phyloP scores from a whole-genome alignment of 1,284 basidiomycete genomes.

The Cystobasidium slooffiae region DNA sequence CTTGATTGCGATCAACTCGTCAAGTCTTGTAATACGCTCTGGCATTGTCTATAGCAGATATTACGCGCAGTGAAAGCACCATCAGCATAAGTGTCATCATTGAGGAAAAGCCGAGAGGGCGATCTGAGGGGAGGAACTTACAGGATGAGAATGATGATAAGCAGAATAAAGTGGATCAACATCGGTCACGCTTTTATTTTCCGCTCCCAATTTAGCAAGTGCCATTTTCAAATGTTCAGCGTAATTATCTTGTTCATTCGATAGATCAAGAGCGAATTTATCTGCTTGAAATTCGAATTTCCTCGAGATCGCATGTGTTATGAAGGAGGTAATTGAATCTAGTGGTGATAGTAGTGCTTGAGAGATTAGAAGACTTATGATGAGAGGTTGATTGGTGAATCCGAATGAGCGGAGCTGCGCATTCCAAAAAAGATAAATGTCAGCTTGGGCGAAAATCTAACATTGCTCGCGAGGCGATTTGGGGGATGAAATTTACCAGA shows the following conservation, averaged over 20 bases:
- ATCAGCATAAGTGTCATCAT: not conserved
- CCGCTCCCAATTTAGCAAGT: conserved; percentile 79
- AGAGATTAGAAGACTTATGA: conserved; percentile 87
- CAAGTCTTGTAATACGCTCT: conserved; percentile 35
- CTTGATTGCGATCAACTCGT: conserved; percentile 25
- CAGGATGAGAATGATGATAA: conserved; percentile 44
- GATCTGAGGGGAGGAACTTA: not conserved
- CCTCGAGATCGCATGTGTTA: conserved; percentile 78
- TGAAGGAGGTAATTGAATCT: conserved; percentile 75
- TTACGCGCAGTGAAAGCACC: not conserved
- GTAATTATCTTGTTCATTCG: conserved; percentile 66
- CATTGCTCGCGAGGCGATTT: conserved; percentile 48
- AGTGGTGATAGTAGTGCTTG: conserved; percentile 82
- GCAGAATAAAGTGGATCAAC: conserved; percentile 37
- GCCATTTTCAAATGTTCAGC: conserved; percentile 74
- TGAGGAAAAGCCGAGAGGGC: not conserved
- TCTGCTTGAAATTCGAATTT: conserved; percentile 90
- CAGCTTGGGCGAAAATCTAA: conserved; percentile 57
- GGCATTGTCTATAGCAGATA: conserved; percentile 32
- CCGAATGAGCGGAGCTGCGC: conserved; percentile 25
- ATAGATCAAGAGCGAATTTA: conserved; percentile 73
- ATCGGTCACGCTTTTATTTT: conserved; percentile 78
- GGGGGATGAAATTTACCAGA: conserved; percentile 77
- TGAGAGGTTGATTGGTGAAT: conserved; percentile 66
- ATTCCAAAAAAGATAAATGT: not conserved